Percentiles rank a stretch among this genome's conserved stretches.
Conservation (phyloP, 768 basidiomycete genomes). For the Serendipita sp. region DNA sequence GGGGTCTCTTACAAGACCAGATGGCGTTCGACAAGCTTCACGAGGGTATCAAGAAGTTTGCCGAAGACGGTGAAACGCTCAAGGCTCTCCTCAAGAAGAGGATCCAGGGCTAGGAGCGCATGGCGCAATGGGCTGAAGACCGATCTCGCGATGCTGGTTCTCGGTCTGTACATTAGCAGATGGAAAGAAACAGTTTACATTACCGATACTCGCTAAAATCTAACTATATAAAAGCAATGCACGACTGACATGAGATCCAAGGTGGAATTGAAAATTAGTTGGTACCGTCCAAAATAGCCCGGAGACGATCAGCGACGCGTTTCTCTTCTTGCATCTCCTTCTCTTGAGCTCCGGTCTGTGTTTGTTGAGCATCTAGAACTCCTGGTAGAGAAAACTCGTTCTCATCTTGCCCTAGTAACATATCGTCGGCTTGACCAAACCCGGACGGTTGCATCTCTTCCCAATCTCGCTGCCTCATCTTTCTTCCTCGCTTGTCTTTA, state of each 20-base stretch:
- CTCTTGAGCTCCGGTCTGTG: not conserved
- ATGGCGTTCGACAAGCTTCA: slow-evolving; percentile 99
- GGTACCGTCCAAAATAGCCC: not conserved
- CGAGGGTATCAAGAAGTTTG: slow-evolving; percentile 97
- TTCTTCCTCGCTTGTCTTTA: not conserved
- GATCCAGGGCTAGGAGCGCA: slow-evolving; percentile 18
- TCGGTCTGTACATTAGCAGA: not conserved
- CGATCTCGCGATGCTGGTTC: too few species aligned
- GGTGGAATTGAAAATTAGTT: not conserved
- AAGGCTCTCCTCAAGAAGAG: slow-evolving; percentile 60
- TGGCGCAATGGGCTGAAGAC: too few species aligned
- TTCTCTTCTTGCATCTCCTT: not conserved
- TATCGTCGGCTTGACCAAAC: not conserved
- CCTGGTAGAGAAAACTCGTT: not conserved
- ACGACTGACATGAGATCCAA: not conserved
- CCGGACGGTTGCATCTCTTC: not conserved
- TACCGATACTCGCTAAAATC: not conserved
- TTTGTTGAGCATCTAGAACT: too few species aligned
- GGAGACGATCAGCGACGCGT: not conserved
- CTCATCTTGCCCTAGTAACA: not conserved
- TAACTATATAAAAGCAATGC: not conserved
- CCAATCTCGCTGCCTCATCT: not conserved
- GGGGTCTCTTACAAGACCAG: slow-evolving; percentile 76
- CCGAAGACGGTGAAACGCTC: slow-evolving; percentile 83
- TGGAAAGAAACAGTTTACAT: not conserved